These are phyloP conservation scores for Phoenix dactylifera DNA, from an alignment of 176 grass and related monocot genomes.

Conservation along the genomic window DNA sequence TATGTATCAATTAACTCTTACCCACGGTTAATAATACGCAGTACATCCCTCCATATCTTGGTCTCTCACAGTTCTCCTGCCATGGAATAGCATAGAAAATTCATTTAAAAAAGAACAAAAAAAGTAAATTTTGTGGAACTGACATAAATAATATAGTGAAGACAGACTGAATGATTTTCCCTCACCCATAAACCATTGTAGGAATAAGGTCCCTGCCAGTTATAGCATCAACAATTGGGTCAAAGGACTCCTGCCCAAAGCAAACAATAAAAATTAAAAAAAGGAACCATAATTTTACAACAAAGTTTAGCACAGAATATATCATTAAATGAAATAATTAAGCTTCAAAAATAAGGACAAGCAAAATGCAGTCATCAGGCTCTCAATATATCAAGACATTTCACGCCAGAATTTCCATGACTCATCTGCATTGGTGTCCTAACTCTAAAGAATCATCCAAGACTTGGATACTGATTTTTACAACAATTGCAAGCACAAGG, in stretches of 20 bases:
- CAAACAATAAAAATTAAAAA: not conserved
- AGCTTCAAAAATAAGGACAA: no score
- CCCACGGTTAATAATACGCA: slow-evolving; percentile 74
- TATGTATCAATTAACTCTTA: slow-evolving; percentile 15
- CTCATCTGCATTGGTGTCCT: no score
- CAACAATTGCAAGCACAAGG: no score
- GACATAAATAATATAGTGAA: not conserved
- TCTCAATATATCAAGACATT: no score
- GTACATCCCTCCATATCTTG: slow-evolving; percentile 86
- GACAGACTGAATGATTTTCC: not conserved
- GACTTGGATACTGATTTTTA: no score
- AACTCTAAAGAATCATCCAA: no score
- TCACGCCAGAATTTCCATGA: no score
- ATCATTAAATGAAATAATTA: no score
- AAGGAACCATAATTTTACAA: not conserved
- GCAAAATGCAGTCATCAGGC: no score
- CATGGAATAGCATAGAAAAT: slow-evolving; percentile 20
- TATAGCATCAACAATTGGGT: slow-evolving; percentile 67
- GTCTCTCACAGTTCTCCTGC: slow-evolving; percentile 63
- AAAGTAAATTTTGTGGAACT: no score
- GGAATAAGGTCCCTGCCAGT: slow-evolving; percentile 89
- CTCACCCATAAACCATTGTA: slow-evolving; percentile 91
- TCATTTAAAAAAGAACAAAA: slow-evolving; percentile 3
- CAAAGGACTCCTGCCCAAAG: slow-evolving; percentile 81
- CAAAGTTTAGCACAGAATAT: no score